Percentiles rank a stretch among this genome's conserved stretches.
phyloP scores from a whole-genome alignment of 192 early-diverging fungal species.

The Backusella mclennaniae region DNA sequence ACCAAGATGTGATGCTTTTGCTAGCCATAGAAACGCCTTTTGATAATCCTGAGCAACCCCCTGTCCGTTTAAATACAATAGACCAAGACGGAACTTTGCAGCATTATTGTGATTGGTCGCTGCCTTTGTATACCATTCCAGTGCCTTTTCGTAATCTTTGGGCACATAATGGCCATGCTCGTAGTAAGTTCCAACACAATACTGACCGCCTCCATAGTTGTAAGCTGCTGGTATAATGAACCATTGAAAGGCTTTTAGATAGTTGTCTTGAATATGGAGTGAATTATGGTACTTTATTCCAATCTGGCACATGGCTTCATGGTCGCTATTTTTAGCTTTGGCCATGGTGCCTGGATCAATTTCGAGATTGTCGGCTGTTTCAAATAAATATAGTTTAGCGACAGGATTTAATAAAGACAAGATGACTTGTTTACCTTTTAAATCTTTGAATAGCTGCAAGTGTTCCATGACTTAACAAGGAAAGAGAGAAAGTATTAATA shows the following conservation, averaged over 20 bases:
- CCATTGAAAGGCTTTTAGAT: background rate
- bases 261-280: conserved; percentile 1
- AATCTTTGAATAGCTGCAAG: background rate
- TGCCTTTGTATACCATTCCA: conserved; percentile 1
- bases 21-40: conserved; percentile 27
- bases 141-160: background rate
- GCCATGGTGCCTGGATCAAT: background rate
- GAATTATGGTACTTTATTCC: background rate
- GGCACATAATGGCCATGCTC: background rate
- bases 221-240: background rate
- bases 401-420: background rate
- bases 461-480: background rate
- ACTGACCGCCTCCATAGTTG: background rate
- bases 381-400: background rate
- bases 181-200: background rate
- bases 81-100: conserved; percentile 5
- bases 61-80: conserved; percentile 23
- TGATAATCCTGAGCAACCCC: conserved; percentile 3
- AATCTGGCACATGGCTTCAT: conserved; percentile 4
- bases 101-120: background rate
- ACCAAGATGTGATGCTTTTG: background rate
- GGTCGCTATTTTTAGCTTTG: background rate
- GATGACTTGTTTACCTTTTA: background rate
- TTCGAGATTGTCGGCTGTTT: conserved; percentile 1
- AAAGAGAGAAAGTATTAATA: background rate